These are phyloP conservation scores for Fraxinus latifolia DNA, from an alignment of 305 asterid species.

Conservation along the genomic window DNA sequence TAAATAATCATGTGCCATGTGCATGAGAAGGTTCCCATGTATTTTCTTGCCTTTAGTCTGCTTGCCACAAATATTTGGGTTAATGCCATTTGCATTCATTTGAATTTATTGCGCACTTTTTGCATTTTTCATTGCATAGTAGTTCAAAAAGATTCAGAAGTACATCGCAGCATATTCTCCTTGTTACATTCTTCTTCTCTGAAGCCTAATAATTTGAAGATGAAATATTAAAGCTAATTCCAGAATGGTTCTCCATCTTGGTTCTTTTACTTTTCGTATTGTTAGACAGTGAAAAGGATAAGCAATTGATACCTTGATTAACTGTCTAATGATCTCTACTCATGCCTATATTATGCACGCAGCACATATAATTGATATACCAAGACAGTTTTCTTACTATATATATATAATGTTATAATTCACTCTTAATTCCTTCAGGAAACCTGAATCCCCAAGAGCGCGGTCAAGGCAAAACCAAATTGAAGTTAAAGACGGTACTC, in stretches of 20 bases:
- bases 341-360: neutral
- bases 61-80: neutral
- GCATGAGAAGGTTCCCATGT: neutral
- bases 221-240: neutral
- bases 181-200: neutral
- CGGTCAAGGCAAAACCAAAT: constrained; percentile 47
- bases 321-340: neutral
- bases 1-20: neutral
- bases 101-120: neutral
- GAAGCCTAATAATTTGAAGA: neutral
- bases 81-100: neutral
- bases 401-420: constrained; percentile 1
- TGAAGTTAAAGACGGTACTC: constrained; percentile 70
- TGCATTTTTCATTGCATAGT: neutral
- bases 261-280: neutral
- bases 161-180: neutral
- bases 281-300: neutral
- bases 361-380: neutral
- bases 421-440: constrained; percentile 41
- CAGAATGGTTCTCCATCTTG: neutral
- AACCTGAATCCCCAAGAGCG: constrained; percentile 68
- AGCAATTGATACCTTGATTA: constrained; percentile 8
- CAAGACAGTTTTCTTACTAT: neutral
- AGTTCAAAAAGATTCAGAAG: neutral
- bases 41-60: neutral